These are phyloP conservation scores for Pilobolus umbonatus DNA, from an alignment of 192 early-diverging fungal species.

Conservation along the genomic window DNA sequence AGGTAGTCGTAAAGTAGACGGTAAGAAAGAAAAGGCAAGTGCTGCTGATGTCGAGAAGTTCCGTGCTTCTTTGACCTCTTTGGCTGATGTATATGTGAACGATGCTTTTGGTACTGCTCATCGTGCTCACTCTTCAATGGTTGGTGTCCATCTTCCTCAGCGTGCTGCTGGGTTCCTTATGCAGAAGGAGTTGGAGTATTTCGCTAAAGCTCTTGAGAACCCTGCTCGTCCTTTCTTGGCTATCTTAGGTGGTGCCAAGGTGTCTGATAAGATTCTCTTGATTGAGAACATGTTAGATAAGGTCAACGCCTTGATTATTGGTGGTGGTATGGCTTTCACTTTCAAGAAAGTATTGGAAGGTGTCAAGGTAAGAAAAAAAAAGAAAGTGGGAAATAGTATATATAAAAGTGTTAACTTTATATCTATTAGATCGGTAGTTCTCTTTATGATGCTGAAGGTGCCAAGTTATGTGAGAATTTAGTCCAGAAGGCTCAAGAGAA, in stretches of 20 bases:
- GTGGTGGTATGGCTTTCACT: slow-evolving; percentile 98
- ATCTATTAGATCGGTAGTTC: slow-evolving; percentile 77
- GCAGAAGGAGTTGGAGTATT: slow-evolving; percentile 99
- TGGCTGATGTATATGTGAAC: slow-evolving; percentile 97
- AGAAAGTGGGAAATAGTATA: slow-evolving; percentile 35
- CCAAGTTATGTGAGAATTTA: slow-evolving; percentile 75
- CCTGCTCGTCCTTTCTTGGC: slow-evolving; percentile 93
- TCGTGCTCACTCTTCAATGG: slow-evolving; percentile 97
- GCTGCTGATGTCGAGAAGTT: slow-evolving; percentile 78
- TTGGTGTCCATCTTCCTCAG: slow-evolving; percentile 86
- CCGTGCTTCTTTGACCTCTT: slow-evolving; percentile 85
- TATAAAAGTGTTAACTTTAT: slow-evolving; percentile 29
- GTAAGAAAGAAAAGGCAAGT: slow-evolving; percentile 87
- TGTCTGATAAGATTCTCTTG: slow-evolving; percentile 98
- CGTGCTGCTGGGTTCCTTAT: slow-evolving; percentile 95
- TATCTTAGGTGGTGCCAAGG: slow-evolving; percentile 96
- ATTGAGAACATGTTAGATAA: slow-evolving; percentile 98
- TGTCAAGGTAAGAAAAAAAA: slow-evolving; percentile 52
- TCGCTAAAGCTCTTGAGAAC: slow-evolving; percentile 92
- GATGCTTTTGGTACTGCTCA: slow-evolving; percentile 99
- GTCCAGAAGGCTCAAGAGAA: slow-evolving; percentile 89
- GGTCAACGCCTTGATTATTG: slow-evolving; percentile 78
- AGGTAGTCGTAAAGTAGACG: slow-evolving; percentile 79
- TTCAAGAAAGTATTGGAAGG: slow-evolving; percentile 89
- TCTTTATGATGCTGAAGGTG: slow-evolving; percentile 83